phyloP scores from a whole-genome alignment of 768 basidiomycete species.

The Psilocybe cubensis region DNA sequence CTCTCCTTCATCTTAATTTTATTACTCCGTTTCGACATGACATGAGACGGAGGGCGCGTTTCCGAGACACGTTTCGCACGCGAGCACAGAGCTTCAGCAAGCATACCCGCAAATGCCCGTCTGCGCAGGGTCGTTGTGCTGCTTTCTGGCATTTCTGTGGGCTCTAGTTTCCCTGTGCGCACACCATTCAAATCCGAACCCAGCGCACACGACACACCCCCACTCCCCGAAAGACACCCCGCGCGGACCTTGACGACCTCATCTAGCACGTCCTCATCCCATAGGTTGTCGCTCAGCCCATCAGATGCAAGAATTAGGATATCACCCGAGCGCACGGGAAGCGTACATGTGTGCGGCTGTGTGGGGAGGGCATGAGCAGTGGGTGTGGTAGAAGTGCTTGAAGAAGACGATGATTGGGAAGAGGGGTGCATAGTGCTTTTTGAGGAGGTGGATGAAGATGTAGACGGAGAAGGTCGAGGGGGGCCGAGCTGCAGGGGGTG shows the following conservation, averaged over 20 bases:
- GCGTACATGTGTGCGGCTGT: constrained; percentile 54
- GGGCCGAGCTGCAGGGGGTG: constrained; percentile 48
- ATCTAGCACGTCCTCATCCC: constrained; percentile 87
- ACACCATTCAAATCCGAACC: too few relatives aligned
- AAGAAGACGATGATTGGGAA: not conserved
- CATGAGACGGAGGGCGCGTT: constrained; percentile 23
- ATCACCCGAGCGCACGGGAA: constrained; percentile 73
- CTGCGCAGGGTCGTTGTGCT: too few relatives aligned
- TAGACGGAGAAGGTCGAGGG: too few relatives aligned
- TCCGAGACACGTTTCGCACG: constrained; percentile 75
- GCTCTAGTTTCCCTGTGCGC: not conserved
- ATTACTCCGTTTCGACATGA: constrained; percentile 4
- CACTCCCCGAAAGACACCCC: too few relatives aligned
- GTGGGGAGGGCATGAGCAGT: constrained; percentile 37
- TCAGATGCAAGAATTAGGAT: constrained; percentile 84
- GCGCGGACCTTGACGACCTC: constrained; percentile 71
- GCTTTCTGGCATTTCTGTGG: constrained; percentile 11
- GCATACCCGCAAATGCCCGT: constrained; percentile 65
- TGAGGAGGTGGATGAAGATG: too few relatives aligned
- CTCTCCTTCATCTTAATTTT: too few relatives aligned
- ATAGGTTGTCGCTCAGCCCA: constrained; percentile 84
- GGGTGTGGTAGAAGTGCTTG: constrained; percentile 41
- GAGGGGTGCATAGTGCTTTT: too few relatives aligned
- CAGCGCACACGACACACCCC: too few relatives aligned
- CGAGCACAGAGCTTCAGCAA: constrained; percentile 81